Evolutionary conservation across 148 eudicot species (phyloP).

Genomic region (Rhododendron kiyosumense): DNA sequence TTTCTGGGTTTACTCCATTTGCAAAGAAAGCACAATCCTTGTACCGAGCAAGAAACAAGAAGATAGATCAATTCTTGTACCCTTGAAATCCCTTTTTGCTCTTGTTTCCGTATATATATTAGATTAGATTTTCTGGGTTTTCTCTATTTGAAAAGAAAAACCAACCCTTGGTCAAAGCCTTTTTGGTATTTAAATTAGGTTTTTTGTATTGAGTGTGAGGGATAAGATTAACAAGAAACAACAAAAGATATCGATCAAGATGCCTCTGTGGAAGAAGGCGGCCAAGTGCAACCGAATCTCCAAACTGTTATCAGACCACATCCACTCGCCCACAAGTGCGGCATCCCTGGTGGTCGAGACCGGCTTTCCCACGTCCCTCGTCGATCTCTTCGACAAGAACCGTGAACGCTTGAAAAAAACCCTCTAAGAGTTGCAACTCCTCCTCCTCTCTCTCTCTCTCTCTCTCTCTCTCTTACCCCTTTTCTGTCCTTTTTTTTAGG

Average conservation of each 20-base stretch:
- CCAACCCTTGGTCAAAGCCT: neutral
- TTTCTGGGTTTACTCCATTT: neutral
- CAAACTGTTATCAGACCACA: slow-evolving; percentile 29
- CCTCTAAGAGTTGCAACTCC: neutral
- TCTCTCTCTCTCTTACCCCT: too few species aligned
- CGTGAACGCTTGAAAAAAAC: slow-evolving; percentile 29
- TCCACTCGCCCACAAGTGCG: slow-evolving; percentile 23
- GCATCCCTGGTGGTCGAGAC: slow-evolving; percentile 33
- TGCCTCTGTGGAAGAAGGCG: slow-evolving; percentile 24
- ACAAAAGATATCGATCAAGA: neutral
- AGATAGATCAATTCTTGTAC: neutral
- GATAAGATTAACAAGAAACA: neutral
- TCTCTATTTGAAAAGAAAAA: neutral
- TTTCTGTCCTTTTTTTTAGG: too few species aligned
- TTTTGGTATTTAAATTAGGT: neutral
- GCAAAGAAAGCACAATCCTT: neutral
- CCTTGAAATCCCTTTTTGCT: neutral
- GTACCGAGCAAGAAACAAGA: neutral
- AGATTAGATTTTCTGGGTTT: neutral
- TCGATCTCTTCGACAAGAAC: slow-evolving; percentile 37
- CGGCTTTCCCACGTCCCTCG: slow-evolving; percentile 41
- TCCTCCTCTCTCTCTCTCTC: too few species aligned
- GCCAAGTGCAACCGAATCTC: slow-evolving; percentile 14
- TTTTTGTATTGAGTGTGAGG: neutral
- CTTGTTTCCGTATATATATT: neutral